These are phyloP conservation scores for Gyrodon lividus DNA, from an alignment of 768 basidiomycete genomes.

Conservation along the genomic window DNA sequence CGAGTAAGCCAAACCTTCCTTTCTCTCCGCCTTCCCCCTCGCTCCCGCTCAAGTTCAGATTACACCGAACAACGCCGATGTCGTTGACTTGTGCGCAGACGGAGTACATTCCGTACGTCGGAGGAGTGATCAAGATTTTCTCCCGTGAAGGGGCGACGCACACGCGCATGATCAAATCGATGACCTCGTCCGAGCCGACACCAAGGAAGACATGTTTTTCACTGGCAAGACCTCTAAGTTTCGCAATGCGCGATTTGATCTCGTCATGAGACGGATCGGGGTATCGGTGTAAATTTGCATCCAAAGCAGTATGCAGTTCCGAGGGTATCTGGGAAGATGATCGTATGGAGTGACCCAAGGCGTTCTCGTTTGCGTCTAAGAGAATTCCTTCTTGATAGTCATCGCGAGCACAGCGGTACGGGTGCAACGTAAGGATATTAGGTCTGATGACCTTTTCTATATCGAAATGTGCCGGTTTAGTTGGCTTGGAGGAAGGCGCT, in stretches of 20 bases:
- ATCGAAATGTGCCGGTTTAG: conserved; percentile 76
- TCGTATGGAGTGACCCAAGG: conserved; percentile 81
- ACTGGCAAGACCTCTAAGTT: conserved; percentile 65
- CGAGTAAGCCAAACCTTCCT: conserved; percentile 70
- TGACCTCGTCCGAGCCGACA: conserved; percentile 95
- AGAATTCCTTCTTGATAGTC: conserved; percentile 92
- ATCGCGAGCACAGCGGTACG: conserved; percentile 95
- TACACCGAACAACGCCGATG: conserved; percentile 74
- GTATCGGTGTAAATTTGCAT: conserved; percentile 80
- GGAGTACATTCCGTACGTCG: conserved; percentile 97
- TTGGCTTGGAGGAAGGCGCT: conserved; percentile 38
- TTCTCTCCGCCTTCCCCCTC: conserved; percentile 71
- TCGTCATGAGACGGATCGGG: conserved; percentile 85
- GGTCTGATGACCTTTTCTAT: conserved; percentile 85
- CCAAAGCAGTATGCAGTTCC: conserved; percentile 39
- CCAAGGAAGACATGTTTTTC: conserved; percentile 83
- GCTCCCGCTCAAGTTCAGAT: conserved; percentile 56
- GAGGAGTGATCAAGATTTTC: conserved; percentile 85
- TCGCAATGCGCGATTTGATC: conserved; percentile 76
- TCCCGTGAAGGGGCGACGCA: conserved; percentile 79
- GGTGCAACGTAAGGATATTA: conserved; percentile 88
- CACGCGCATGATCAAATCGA: conserved; percentile 91
- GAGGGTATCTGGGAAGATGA: conserved; percentile 28
- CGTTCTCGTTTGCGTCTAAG: conserved; percentile 97
- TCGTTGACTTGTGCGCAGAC: conserved; percentile 97